Conservation (phyloP, 1,139 yeast genomes). For the Lodderomyces margitis region DNA sequence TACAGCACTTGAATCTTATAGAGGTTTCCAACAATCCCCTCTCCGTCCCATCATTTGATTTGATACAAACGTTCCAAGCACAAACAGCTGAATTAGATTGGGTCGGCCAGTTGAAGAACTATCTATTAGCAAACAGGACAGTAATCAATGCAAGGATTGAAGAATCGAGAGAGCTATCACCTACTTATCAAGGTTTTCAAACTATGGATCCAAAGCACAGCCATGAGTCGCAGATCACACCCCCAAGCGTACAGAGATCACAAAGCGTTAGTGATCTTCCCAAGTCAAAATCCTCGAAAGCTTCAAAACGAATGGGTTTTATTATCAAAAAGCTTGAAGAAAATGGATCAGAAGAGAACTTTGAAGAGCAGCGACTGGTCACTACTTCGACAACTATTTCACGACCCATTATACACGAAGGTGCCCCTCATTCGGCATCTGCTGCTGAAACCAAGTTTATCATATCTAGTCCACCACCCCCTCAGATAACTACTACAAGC, state of each 20-base stretch:
- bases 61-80: constrained; percentile 33
- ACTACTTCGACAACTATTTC: not conserved
- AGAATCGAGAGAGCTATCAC: constrained; percentile 14
- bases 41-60: constrained; percentile 45
- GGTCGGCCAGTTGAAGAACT: constrained; percentile 50
- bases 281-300: constrained; percentile 52
- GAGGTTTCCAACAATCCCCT: constrained; percentile 73
- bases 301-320: constrained; percentile 63
- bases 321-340: constrained; percentile 48
- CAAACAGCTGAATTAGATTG: constrained; percentile 51
- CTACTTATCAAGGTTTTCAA: constrained; percentile 3
- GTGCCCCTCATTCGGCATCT: constrained; percentile 18
- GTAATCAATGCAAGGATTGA: constrained; percentile 23
- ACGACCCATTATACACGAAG: not conserved
- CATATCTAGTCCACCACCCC: constrained; percentile 19
- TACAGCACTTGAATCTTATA: constrained; percentile 56
- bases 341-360: constrained; percentile 10
- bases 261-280: constrained; percentile 44
- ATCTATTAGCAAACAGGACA: constrained; percentile 31
- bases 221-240: constrained; percentile 10
- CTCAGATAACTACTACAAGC: constrained; percentile 12
- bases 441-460: constrained; percentile 26
- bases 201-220: not conserved
- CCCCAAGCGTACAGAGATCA: constrained; percentile 37
- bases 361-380: constrained; percentile 5